Evolutionary conservation across 176 grass and related monocot species (phyloP).

Genomic region (Oryza rufipogon): DNA sequence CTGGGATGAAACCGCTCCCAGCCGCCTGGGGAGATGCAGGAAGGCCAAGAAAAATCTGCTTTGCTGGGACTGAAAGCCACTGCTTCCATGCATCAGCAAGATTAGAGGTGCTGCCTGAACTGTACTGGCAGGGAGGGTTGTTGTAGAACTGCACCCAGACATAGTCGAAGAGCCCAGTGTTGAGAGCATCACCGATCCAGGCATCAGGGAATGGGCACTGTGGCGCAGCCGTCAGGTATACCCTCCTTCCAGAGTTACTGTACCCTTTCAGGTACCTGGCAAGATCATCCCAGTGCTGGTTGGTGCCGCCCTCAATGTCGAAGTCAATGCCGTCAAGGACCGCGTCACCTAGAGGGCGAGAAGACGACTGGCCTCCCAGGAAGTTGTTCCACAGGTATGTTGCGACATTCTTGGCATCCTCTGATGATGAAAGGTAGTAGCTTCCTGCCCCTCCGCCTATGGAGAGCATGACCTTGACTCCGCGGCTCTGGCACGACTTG

Average conservation of each 20-base stretch:
- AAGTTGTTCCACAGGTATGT: constrained; percentile 55
- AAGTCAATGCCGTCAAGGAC: constrained; percentile 57
- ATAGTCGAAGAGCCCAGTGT: constrained; percentile 53
- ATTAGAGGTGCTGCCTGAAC: constrained; percentile 5
- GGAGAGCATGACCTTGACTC: constrained; percentile 69
- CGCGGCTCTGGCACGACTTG: constrained; percentile 45
- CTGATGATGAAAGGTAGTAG: constrained; percentile 45
- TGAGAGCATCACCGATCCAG: constrained; percentile 47
- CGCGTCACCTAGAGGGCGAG: constrained; percentile 38
- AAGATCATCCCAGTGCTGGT: constrained; percentile 64
- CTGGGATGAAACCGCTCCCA: constrained; percentile 58
- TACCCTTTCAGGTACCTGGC: constrained; percentile 61
- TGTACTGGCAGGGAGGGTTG: constrained; percentile 52
- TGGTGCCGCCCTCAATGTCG: constrained; percentile 64
- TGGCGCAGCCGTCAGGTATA: constrained; percentile 51
- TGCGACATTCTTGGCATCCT: constrained; percentile 39
- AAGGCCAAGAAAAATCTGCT: constrained; percentile 56
- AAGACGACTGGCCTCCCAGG: constrained; percentile 42
- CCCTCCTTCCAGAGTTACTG: constrained; percentile 36
- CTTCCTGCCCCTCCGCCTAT: constrained; percentile 38
- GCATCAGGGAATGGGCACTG: constrained; percentile 61
- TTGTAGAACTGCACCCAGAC: constrained; percentile 60
- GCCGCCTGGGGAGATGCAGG: constrained; percentile 56
- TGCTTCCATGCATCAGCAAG: constrained; percentile 54
- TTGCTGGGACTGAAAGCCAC: constrained; percentile 41